Base-by-base conservation (phyloP, 495 filamentous ascomycete species). In the Stereocaulon alpinum region DNA sequence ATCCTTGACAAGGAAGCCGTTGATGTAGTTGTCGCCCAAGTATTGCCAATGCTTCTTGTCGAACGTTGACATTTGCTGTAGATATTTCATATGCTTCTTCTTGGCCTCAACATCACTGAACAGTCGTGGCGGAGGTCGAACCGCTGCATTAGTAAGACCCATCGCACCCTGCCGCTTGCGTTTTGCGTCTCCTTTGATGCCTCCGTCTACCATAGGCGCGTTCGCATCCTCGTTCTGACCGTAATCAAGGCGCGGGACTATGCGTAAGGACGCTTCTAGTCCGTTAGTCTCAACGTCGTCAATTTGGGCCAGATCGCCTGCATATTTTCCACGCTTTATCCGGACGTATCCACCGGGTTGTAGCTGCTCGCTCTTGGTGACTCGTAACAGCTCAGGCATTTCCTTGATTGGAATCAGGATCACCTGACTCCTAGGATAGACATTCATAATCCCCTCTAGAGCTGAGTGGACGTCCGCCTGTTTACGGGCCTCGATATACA, bases 51-150 rank as follows among this genome's bases (percentile, higher is more conserved):
- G 82, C 71, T 91, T 95, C 18, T 75, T 74, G 59, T 85, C 83
- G 57, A 80, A 65, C 5, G 77, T 76, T 53, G 77, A 75, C 32
- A 70, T 72, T 61, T 72, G 69, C 42, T 78, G 76, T 4, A 96
- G 74, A 64, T 84, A 82, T 55, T 86, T 88, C 15, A 81, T 79
- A 62, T 94, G 86, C 63, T 86, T 86, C 76, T 95, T 96, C 65
- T 88, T 86, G 2, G 94, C 94, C 66, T 99, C 94, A 2, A 82
- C 76, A 67, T 96, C 94, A 64, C 87, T 96, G 77, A 99, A 99
- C 12, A 96, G 77, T 49, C 90, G 82, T 68, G 90, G 89, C 2
- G 93, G 91, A 14, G 94, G 91, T n/a, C 88, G 80, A 49, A 72
- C 69, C 32, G 72, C 69, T 11, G 72, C 62, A 42, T 74, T 72